Percentiles rank a stretch among this genome's conserved stretches.
Conservation (phyloP, 1,284 basidiomycete species). For the Fistulinella cinereoalba region DNA sequence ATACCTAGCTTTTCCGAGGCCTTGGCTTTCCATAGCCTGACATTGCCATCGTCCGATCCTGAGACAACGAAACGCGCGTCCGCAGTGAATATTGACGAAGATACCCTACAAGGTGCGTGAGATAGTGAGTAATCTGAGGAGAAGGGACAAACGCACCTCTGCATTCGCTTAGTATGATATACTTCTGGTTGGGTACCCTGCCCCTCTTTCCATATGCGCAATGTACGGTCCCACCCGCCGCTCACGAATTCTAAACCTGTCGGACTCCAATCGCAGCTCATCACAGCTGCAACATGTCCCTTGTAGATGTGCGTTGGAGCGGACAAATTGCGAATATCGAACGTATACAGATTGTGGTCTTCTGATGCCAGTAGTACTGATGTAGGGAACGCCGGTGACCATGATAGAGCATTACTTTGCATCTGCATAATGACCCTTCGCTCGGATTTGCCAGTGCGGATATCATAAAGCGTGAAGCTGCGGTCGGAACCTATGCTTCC, state of each 20-base stretch:
- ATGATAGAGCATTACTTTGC: constrained; percentile 85
- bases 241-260: constrained; percentile 96
- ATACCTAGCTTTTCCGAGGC: constrained; percentile 93
- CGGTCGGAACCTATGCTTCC: constrained; percentile 93
- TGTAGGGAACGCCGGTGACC: constrained; percentile 96
- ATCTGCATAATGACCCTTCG: constrained; percentile 90
- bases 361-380: constrained; percentile 91
- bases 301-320: constrained; percentile 95
- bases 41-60: constrained; percentile 96
- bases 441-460: constrained; percentile 93
- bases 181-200: constrained; percentile 83
- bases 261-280: constrained; percentile 91
- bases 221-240: constrained; percentile 94
- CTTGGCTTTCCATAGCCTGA: constrained; percentile 94
- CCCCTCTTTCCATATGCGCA: constrained; percentile 91
- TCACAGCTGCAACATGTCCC: constrained; percentile 94
- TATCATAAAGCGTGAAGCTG: constrained; percentile 94
- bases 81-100: constrained; percentile 77
- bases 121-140: neutral
- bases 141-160: constrained; percentile 55
- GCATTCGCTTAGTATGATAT: constrained; percentile 99
- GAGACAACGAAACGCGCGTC: constrained; percentile 93
- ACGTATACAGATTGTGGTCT: constrained; percentile 98
- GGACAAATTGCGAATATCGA: constrained; percentile 87
- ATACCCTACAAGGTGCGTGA: constrained; percentile 50